phyloP scores from a whole-genome alignment of 2,329 filamentous ascomycete genomes.

The Pseudopithomyces maydicus region DNA sequence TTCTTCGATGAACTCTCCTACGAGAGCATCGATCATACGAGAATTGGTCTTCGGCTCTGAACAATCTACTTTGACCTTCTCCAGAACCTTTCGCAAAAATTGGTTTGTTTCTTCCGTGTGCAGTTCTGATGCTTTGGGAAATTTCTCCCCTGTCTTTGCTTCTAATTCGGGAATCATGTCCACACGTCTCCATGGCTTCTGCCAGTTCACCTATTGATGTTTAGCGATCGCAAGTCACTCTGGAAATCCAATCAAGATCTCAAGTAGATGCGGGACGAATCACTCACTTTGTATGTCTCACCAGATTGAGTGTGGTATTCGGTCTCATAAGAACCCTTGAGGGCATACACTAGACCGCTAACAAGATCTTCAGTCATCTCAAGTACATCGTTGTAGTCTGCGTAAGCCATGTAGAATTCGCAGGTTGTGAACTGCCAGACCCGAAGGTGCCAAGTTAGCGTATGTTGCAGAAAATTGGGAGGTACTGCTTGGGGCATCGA shows the following conservation, averaged over 20 bases:
- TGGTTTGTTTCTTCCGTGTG: conserved; percentile 88
- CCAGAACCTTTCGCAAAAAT: conserved; percentile 76
- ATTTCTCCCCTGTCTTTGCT: conserved; percentile 88
- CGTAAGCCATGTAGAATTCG: conserved; percentile 89
- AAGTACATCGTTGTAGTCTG: conserved; percentile 80
- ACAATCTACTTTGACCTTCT: conserved; percentile 91
- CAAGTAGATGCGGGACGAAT: neutral
- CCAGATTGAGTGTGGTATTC: conserved; percentile 85
- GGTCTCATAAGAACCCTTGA: conserved; percentile 85
- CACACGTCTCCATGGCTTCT: conserved; percentile 87
- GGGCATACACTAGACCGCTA: conserved; percentile 82
- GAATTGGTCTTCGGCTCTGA: conserved; percentile 89
- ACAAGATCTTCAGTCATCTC: conserved; percentile 91
- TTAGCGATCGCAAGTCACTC: neutral
- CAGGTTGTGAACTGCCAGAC: conserved; percentile 76
- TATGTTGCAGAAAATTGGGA: too few relatives aligned
- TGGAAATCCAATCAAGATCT: neutral
- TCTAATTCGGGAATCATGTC: conserved; percentile 97
- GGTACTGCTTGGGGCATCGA: too few relatives aligned
- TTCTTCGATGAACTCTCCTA: conserved; percentile 91
- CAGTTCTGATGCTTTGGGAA: conserved; percentile 78
- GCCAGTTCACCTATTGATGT: conserved; percentile 76
- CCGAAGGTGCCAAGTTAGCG: too few relatives aligned
- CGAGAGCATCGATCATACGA: conserved; percentile 92
- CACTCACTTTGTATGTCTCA: conserved; percentile 70